phyloP scores from a whole-genome alignment of 78 protist genomes.

The Dictyostelium intermedium region DNA sequence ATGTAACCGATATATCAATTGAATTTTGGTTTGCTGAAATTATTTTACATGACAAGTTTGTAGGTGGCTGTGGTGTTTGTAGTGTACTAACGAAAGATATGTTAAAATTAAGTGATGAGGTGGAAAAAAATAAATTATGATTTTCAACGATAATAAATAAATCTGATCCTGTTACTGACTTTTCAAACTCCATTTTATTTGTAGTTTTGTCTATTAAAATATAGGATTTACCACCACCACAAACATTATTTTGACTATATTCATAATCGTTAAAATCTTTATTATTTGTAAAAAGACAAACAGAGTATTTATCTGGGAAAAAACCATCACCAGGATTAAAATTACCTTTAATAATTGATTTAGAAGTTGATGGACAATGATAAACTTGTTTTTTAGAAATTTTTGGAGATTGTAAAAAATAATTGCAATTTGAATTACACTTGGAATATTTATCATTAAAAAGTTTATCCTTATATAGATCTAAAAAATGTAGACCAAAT shows the following conservation, averaged over 20 bases:
- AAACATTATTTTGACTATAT: not conserved
- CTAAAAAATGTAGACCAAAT: not conserved
- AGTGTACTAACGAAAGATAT: not conserved
- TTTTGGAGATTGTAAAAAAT: not conserved
- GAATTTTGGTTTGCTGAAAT: not conserved
- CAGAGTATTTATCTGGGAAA: not conserved
- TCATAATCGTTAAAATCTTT: not conserved
- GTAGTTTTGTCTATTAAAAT: not conserved
- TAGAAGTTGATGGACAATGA: not conserved
- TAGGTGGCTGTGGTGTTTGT: not conserved
- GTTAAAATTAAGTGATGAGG: not conserved
- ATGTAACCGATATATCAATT: not conserved
- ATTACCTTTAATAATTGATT: not conserved
- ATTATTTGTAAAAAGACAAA: not conserved
- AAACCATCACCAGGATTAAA: not conserved
- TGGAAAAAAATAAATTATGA: not conserved
- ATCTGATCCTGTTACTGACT: not conserved
- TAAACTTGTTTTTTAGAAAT: not conserved
- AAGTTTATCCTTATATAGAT: not conserved
- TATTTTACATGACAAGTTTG: not conserved
- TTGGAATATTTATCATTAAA: not conserved
- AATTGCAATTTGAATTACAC: slow-evolving; percentile 9
- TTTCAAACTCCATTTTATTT: not conserved
- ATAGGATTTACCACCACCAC: not conserved
- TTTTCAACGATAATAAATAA: not conserved